These are phyloP conservation scores for Jaenimonas drosophilae DNA, from an alignment of 208 protist genomes.

Conservation along the genomic window DNA sequence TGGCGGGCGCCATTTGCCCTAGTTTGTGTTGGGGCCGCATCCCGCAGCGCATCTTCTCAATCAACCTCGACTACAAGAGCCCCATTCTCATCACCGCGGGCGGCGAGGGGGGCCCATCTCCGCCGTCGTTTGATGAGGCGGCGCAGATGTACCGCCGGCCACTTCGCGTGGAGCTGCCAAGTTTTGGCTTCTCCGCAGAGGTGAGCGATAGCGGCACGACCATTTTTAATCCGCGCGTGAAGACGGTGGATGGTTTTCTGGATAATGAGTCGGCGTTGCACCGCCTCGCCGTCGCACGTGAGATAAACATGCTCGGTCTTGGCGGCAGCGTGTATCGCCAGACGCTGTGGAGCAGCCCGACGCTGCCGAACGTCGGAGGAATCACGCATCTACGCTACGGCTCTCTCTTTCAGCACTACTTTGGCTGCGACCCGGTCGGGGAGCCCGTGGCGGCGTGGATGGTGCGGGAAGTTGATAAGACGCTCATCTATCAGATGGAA, in stretches of 20 bases:
- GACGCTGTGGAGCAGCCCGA: constrained; percentile 62
- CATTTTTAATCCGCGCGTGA: constrained; percentile 32
- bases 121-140: constrained; percentile 25
- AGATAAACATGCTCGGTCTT: constrained; percentile 80
- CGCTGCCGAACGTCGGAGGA: constrained; percentile 47
- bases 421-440: constrained; percentile 44
- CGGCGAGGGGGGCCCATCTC: constrained; percentile 1
- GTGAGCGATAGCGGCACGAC: constrained; percentile 53
- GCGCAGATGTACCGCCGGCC: constrained; percentile 32
- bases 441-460: constrained; percentile 70
- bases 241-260: constrained; percentile 63
- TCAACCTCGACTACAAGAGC: constrained; percentile 65
- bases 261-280: constrained; percentile 82
- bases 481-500: constrained; percentile 76
- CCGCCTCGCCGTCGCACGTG: constrained; percentile 50
- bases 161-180: constrained; percentile 45
- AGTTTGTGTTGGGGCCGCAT: constrained; percentile 70
- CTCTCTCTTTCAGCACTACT: constrained; percentile 50
- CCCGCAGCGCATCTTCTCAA: constrained; percentile 63
- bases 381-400: constrained; percentile 39
- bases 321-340: constrained; percentile 76
- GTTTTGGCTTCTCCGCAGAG: constrained; percentile 35
- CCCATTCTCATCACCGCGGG: constrained; percentile 39
- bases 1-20: constrained; percentile 53
- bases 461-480: constrained; percentile 55